Conservation (phyloP, 495 filamentous ascomycete genomes). For the Chaetomidium leptoderma region DNA sequence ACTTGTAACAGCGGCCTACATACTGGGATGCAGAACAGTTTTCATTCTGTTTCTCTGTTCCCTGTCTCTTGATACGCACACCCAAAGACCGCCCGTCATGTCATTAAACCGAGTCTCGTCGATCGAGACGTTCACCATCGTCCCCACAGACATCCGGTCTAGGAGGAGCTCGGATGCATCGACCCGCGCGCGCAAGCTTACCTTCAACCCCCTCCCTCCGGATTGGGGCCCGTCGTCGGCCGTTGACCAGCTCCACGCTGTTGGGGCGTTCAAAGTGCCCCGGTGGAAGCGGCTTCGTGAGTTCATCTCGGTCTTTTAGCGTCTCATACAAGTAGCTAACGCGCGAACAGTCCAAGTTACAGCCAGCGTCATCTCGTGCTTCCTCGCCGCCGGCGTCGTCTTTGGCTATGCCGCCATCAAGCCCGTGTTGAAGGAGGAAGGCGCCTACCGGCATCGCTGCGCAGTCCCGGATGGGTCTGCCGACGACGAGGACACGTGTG, state of each 20-base stretch:
- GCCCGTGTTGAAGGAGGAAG: conserved; percentile 70
- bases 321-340: background rate
- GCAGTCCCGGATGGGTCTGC: conserved; percentile 44
- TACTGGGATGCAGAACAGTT: too few relatives aligned
- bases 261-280: conserved; percentile 67
- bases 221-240: conserved; percentile 44
- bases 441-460: conserved; percentile 66
- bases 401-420: conserved; percentile 86
- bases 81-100: conserved; percentile 33
- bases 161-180: conserved; percentile 41
- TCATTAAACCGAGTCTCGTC: conserved; percentile 50
- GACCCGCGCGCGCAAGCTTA: conserved; percentile 44
- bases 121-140: conserved; percentile 46
- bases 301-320: conserved; percentile 24
- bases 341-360: conserved; percentile 52
- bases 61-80: background rate
- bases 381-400: conserved; percentile 73
- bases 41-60: background rate
- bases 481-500: conserved; percentile 54
- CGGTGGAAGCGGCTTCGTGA: conserved; percentile 59
- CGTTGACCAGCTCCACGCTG: conserved; percentile 43
- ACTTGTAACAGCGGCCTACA: too few relatives aligned
- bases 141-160: conserved; percentile 37
- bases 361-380: conserved; percentile 71
- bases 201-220: conserved; percentile 51